Percentiles rank a stretch among this genome's conserved stretches.
Conservation (phyloP, 108 stramenopile genomes). For the Cyclotella atomus region DNA sequence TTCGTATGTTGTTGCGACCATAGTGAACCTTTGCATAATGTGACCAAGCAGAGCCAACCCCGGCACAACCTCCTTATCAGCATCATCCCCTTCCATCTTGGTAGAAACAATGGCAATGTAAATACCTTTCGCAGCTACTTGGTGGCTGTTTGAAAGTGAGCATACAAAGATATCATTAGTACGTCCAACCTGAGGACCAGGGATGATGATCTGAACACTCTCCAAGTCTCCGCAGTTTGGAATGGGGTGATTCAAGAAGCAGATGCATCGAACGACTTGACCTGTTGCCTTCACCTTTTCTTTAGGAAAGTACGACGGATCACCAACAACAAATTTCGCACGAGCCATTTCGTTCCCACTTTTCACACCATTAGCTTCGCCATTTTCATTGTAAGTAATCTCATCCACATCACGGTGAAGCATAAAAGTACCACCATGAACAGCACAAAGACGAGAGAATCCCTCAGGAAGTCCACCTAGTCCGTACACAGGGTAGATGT, state of each 20-base stretch:
- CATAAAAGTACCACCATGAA: slow-evolving; percentile 99
- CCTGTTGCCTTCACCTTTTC: slow-evolving; percentile 86
- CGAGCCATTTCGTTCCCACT: slow-evolving; percentile 94
- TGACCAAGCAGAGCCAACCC: slow-evolving; percentile 93
- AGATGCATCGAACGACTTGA: slow-evolving; percentile 95
- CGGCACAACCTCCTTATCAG: slow-evolving; percentile 93
- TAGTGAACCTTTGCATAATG: slow-evolving; percentile 93
- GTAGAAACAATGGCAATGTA: slow-evolving; percentile 98
- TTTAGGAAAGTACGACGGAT: slow-evolving; percentile 95
- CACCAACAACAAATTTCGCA: slow-evolving; percentile 96
- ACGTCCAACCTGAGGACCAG: slow-evolving; percentile 94
- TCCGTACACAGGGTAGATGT: slow-evolving; percentile 99
- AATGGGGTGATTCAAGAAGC: slow-evolving; percentile 96
- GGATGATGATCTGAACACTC: slow-evolving; percentile 97
- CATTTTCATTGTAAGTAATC: slow-evolving; percentile 87
- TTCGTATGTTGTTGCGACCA: slow-evolving; percentile 87
- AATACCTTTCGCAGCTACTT: slow-evolving; percentile 86
- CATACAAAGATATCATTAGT: slow-evolving; percentile 98
- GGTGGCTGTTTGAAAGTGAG: slow-evolving; percentile 75
- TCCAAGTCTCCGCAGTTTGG: slow-evolving; percentile 91
- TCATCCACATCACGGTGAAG: slow-evolving; percentile 97
- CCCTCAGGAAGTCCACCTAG: slow-evolving; percentile 98
- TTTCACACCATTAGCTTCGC: slow-evolving; percentile 91
- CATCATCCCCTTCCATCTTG: slow-evolving; percentile 89
- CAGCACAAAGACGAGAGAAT: slow-evolving; percentile 98